A percentile compares a stretch with the other conserved stretches of the same genome.
Evolutionary conservation across 106 monocot species (phyloP).

Genomic region (Gastrodia elata): DNA sequence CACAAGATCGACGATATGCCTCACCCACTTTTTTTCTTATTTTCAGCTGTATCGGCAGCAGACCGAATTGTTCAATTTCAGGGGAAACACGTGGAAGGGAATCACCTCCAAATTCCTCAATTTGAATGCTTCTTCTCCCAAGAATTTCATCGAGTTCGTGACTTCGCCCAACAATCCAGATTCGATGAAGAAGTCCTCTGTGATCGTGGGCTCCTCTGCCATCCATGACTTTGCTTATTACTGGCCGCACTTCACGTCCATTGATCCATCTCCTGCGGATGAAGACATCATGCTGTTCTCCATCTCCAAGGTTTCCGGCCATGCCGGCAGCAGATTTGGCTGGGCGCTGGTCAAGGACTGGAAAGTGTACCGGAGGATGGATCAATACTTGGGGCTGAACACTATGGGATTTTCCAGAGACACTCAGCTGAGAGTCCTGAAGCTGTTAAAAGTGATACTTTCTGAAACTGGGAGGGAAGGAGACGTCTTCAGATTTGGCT

Average conservation of each 20-base stretch:
- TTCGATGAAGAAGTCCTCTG: constrained; percentile 18
- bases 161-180: constrained; percentile 89
- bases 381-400: constrained; percentile 24
- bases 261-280: constrained; percentile 45
- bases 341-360: constrained; percentile 69
- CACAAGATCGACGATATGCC: neutral
- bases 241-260: constrained; percentile 73
- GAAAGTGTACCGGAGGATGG: constrained; percentile 25
- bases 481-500: constrained; percentile 61
- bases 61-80: constrained; percentile 42
- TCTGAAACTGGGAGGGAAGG: constrained; percentile 20
- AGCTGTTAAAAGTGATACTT: constrained; percentile 49
- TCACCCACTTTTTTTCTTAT: neutral
- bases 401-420: constrained; percentile 54
- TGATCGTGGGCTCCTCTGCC: constrained; percentile 36
- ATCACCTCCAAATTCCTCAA: constrained; percentile 31
- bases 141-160: constrained; percentile 66
- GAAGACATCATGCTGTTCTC: constrained; percentile 75
- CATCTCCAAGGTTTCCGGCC: constrained; percentile 60
- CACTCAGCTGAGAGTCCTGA: constrained; percentile 53
- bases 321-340: constrained; percentile 74
- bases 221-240: constrained; percentile 71
- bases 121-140: neutral
- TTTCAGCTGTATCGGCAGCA: constrained; percentile 42
- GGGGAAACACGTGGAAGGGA: constrained; percentile 48